Conservation (phyloP, 176 grass and related monocot genomes). For the Panicum miliaceum region DNA sequence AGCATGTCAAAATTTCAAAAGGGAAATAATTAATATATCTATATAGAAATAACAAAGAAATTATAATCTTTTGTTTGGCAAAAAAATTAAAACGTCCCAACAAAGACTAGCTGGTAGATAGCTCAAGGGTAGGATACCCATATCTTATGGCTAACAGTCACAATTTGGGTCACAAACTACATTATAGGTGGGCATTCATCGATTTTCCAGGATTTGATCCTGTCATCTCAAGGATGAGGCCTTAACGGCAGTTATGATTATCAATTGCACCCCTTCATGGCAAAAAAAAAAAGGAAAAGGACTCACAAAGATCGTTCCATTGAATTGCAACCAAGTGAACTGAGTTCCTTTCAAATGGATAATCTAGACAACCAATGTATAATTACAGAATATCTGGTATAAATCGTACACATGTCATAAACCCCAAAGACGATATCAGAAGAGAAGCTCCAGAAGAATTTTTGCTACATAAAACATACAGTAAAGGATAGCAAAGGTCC, state of each 20-base stretch:
- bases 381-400: slow-evolving; percentile 19
- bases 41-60: slow-evolving; percentile 19
- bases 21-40: slow-evolving; percentile 26
- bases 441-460: slow-evolving; percentile 4
- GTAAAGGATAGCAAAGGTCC: background rate
- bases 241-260: background rate
- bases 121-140: background rate
- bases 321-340: slow-evolving; percentile 19
- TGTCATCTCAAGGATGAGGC: background rate
- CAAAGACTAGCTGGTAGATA: background rate
- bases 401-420: background rate
- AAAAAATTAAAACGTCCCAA: background rate
- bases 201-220: background rate
- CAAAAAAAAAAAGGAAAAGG: background rate
- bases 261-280: background rate
- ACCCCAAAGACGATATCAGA: slow-evolving; percentile 3
- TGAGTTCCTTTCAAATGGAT: slow-evolving; percentile 5
- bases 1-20: slow-evolving; percentile 42
- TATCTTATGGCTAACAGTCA: background rate
- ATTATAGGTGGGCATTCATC: background rate
- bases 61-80: slow-evolving; percentile 3
- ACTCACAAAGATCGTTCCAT: background rate
- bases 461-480: slow-evolving; percentile 10
- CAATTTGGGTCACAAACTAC: background rate
- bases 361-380: background rate